Evolutionary conservation across 352 stramenopile genomes (phyloP).

Genomic region (Thraustotheca clavata): DNA sequence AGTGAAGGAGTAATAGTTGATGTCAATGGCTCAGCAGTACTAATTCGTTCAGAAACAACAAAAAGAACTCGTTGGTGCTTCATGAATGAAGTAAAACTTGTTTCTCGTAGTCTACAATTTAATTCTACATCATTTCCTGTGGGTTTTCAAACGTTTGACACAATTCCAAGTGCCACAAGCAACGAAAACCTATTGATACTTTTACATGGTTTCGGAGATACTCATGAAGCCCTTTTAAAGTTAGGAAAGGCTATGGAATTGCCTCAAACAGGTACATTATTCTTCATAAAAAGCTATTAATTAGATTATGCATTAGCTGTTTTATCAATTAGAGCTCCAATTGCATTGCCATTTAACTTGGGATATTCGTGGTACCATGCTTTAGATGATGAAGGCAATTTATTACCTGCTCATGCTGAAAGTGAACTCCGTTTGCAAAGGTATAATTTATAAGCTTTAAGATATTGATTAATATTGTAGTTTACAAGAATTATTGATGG

Average conservation of each 20-base stretch:
- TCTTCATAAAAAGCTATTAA: background rate
- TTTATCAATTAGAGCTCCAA: slow-evolving; percentile 7
- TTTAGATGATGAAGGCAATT: background rate
- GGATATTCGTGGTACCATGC: slow-evolving; percentile 12
- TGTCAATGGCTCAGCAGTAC: background rate
- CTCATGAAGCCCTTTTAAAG: background rate
- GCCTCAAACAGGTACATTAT: slow-evolving; percentile 13
- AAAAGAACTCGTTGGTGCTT: slow-evolving; percentile 7
- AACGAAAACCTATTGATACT: slow-evolving; percentile 19
- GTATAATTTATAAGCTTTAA: background rate
- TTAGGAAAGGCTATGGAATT: slow-evolving; percentile 13
- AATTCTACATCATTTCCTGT: background rate
- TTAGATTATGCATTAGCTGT: background rate
- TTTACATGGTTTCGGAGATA: slow-evolving; percentile 19
- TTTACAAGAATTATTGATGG: background rate
- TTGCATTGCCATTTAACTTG: slow-evolving; percentile 15
- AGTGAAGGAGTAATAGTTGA: background rate
- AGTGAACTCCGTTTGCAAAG: background rate
- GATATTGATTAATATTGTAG: background rate
- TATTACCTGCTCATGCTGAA: background rate
- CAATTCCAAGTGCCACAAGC: background rate
- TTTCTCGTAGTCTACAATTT: background rate
- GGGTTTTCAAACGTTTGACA: background rate
- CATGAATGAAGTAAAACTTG: background rate
- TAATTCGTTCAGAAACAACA: background rate